A percentile compares a stretch with the other conserved stretches of the same genome.
These are phyloP conservation scores for Allium fistulosum DNA, from an alignment of 106 monocot genomes.

Conservation along the genomic window DNA sequence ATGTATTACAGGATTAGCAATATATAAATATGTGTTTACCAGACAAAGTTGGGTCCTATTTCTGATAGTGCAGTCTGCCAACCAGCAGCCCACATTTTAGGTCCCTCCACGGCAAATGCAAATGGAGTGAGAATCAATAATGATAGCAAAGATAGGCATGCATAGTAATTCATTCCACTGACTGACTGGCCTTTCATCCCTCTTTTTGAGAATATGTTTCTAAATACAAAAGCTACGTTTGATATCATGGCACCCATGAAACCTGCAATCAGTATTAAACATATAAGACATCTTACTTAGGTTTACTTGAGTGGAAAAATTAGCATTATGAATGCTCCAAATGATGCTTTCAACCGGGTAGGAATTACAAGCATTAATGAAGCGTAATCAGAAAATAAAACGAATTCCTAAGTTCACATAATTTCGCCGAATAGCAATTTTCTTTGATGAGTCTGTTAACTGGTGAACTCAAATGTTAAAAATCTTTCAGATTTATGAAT, in stretches of 20 bases:
- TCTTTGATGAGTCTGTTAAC: no score
- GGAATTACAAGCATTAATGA: no score
- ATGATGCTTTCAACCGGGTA: no score
- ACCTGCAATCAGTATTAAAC: constrained; percentile 31
- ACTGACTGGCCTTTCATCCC: constrained; percentile 94
- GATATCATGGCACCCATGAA: constrained; percentile 98
- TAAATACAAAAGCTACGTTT: constrained; percentile 85
- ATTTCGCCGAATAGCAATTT: no score
- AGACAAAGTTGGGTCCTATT: constrained; percentile 79
- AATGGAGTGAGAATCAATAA: constrained; percentile 81
- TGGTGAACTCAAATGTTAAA: no score
- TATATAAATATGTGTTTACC: constrained; percentile 23
- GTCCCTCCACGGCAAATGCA: constrained; percentile 82
- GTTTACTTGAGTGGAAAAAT: no score
- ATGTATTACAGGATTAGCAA: no score
- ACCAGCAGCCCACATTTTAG: constrained; percentile 77
- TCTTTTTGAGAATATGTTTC: constrained; percentile 87
- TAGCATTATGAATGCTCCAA: no score
- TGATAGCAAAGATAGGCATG: constrained; percentile 81
- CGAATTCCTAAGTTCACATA: no score
- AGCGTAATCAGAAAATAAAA: no score
- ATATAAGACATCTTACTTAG: neutral
- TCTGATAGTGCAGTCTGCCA: constrained; percentile 62
- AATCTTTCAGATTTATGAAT: no score
- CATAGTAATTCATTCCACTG: constrained; percentile 94